A percentile compares a stretch with the other conserved stretches of the same genome.
Conservation (phyloP, 768 basidiomycete genomes). For the Epithele typhae region DNA sequence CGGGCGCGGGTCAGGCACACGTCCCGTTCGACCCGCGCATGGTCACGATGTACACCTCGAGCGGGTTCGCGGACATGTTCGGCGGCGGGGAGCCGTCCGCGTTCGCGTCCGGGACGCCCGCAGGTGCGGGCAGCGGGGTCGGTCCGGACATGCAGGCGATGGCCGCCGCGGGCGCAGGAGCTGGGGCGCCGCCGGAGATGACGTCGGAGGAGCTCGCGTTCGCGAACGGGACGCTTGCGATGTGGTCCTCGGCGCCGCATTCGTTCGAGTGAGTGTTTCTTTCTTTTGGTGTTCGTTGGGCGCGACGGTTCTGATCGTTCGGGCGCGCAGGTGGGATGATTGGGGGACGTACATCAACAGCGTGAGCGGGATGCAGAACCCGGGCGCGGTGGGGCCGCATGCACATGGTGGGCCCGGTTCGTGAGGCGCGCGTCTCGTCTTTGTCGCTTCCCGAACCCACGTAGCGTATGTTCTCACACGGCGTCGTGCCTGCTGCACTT, state of each 20-base stretch:
- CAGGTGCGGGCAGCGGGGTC: not conserved
- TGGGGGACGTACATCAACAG: constrained; percentile 25
- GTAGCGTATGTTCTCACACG: no score
- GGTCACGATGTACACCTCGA: constrained; percentile 16
- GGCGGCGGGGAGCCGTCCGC: constrained; percentile 3
- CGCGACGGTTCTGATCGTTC: not conserved
- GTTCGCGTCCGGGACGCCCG: not conserved
- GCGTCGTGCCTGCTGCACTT: no score
- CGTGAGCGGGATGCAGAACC: constrained; percentile 7
- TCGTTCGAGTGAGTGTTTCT: constrained; percentile 51
- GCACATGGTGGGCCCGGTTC: no score
- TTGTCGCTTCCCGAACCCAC: no score
- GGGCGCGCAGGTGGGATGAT: constrained; percentile 19
- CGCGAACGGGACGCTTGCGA: constrained; percentile 44
- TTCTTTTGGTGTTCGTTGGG: not conserved
- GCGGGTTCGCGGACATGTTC: constrained; percentile 24
- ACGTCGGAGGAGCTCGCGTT: constrained; percentile 14
- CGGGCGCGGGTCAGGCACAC: not conserved
- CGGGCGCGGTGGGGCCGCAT: no score
- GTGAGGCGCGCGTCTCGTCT: no score
- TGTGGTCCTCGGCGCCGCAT: constrained; percentile 61
- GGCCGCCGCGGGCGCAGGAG: not conserved
- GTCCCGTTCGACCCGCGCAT: constrained; percentile 12
- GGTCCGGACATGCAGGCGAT: not conserved
- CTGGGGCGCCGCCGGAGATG: not conserved